Evolutionary conservation across 1,139 yeast species (phyloP).

Genomic region (Geotrichum candidum): DNA sequence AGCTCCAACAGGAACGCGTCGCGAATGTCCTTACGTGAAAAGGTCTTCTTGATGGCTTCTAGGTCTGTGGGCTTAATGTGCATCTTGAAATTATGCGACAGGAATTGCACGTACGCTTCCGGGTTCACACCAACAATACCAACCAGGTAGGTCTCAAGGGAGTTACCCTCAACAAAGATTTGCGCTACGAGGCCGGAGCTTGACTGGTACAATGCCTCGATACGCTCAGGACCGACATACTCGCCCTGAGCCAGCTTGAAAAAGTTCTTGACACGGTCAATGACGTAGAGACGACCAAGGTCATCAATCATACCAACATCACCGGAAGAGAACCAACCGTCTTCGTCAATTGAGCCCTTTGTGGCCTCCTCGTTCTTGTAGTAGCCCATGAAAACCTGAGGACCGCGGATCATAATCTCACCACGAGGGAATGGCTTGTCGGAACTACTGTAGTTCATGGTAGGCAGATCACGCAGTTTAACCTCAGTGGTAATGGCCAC

Average conservation of each 20-base stretch:
- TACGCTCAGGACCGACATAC: slow-evolving; percentile 72
- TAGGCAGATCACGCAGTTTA: slow-evolving; percentile 59
- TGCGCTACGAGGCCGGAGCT: slow-evolving; percentile 49
- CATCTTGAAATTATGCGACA: slow-evolving; percentile 25
- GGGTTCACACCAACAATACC: slow-evolving; percentile 62
- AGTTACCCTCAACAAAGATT: slow-evolving; percentile 64
- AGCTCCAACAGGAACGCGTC: slow-evolving; percentile 31
- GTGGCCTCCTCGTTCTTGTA: slow-evolving; percentile 55
- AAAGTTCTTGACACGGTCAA: slow-evolving; percentile 75
- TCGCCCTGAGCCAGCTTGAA: slow-evolving; percentile 80
- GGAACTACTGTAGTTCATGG: slow-evolving; percentile 54
- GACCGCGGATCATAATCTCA: slow-evolving; percentile 63
- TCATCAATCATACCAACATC: slow-evolving; percentile 57
- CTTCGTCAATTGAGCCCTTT: slow-evolving; percentile 47
- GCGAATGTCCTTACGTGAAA: slow-evolving; percentile 32
- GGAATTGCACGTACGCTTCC: slow-evolving; percentile 31
- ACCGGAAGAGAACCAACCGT: slow-evolving; percentile 76
- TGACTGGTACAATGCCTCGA: slow-evolving; percentile 59
- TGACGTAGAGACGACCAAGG: slow-evolving; percentile 52
- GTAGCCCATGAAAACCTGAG: slow-evolving; percentile 57
- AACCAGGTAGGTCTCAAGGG: slow-evolving; percentile 53
- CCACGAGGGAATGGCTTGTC: slow-evolving; percentile 47
- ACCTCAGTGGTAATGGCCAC: slow-evolving; percentile 50
- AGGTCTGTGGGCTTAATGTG: slow-evolving; percentile 27
- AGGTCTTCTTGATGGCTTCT: slow-evolving; percentile 29